Conservation (phyloP, 2,329 filamentous ascomycete species). For the Trichoderma afroharzianum region DNA sequence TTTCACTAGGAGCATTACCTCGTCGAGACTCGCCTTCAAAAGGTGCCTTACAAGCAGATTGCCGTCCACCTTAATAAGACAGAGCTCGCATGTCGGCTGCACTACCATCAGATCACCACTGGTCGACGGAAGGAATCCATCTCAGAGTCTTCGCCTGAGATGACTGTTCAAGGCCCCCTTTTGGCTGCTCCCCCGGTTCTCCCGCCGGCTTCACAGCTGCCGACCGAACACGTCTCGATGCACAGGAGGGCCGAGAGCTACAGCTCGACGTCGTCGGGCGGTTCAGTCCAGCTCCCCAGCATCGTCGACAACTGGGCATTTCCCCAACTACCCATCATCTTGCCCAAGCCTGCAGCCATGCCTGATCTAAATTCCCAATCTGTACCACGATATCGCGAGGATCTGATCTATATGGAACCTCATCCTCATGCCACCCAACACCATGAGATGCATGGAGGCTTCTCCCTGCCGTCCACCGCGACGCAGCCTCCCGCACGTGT, state of each 20-base stretch:
- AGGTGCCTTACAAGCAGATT: slow-evolving; percentile 90
- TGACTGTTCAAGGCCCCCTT: neutral
- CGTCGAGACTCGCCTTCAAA: slow-evolving; percentile 77
- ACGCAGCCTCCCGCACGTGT: slow-evolving; percentile 43
- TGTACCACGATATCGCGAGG: slow-evolving; percentile 39
- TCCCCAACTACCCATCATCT: slow-evolving; percentile 53
- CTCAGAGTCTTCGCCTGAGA: slow-evolving; percentile 35
- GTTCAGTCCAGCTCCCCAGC: slow-evolving; percentile 50
- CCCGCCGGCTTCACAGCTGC: neutral
- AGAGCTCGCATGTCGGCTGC: slow-evolving; percentile 79
- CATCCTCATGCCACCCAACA: slow-evolving; percentile 36
- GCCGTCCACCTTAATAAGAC: slow-evolving; percentile 83
- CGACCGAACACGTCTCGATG: slow-evolving; percentile 48
- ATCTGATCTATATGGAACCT: slow-evolving; percentile 44
- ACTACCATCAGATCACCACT: slow-evolving; percentile 81
- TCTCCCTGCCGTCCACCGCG: slow-evolving; percentile 35
- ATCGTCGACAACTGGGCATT: slow-evolving; percentile 45
- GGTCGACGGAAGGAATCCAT: slow-evolving; percentile 64
- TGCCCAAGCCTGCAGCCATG: slow-evolving; percentile 61
- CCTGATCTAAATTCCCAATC: slow-evolving; percentile 39
- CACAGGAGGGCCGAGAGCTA: slow-evolving; percentile 44
- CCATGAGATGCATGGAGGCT: slow-evolving; percentile 48
- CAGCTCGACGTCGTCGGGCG: slow-evolving; percentile 39
- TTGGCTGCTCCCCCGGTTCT: neutral
- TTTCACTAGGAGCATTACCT: slow-evolving; percentile 69